phyloP scores from a whole-genome alignment of 2,329 filamentous ascomycete species.

The Pseudogymnoascus pannorum region DNA sequence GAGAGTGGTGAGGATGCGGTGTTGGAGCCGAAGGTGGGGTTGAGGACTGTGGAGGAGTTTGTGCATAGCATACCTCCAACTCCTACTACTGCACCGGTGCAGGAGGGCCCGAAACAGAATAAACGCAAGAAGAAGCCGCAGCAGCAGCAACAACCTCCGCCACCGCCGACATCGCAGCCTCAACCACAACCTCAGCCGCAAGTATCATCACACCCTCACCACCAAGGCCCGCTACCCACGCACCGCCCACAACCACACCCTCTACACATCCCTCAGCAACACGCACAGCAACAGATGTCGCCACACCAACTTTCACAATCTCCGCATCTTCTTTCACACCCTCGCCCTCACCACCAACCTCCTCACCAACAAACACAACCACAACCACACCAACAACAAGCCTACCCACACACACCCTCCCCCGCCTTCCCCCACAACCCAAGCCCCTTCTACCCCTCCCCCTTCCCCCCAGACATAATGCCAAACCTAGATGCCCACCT shows the following conservation, averaged over 20 bases:
- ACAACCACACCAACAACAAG: background rate
- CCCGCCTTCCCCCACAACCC: background rate
- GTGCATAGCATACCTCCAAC: background rate
- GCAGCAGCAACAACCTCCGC: background rate
- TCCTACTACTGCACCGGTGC: background rate
- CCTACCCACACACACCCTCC: background rate
- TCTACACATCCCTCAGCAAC: background rate
- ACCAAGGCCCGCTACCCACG: background rate
- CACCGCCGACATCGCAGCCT: background rate
- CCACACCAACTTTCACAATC: background rate
- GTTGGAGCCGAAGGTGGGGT: conserved; percentile 39
- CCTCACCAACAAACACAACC: background rate
- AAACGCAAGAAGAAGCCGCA: conserved; percentile 2
- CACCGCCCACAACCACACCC: background rate
- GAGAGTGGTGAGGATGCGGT: conserved; percentile 82
- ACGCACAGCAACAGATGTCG: background rate
- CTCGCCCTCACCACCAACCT: no score
- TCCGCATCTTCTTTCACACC: background rate
- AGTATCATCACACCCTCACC: background rate
- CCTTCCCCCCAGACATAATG: conserved; percentile 41
- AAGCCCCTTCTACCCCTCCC: background rate
- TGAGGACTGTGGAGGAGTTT: conserved; percentile 4
- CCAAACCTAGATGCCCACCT: conserved; percentile 69
- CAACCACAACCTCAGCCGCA: background rate
- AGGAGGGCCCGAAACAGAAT: background rate